Conservation (phyloP, 495 filamentous ascomycete species). For the Neurospora sp. region DNA sequence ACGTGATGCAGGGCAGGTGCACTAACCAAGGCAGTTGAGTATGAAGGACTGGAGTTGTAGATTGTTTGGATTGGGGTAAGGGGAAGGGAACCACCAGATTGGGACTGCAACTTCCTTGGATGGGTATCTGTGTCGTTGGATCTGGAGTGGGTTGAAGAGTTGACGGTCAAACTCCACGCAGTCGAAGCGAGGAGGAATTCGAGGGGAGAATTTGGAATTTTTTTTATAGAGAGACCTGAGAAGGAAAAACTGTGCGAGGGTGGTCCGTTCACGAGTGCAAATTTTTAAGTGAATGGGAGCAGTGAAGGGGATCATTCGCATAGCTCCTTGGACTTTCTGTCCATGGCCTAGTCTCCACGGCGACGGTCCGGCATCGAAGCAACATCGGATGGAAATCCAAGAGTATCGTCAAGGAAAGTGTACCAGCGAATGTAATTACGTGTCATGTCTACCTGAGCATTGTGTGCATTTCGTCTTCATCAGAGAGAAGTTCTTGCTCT, state of each 20-base stretch:
- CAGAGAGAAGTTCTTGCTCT: not conserved
- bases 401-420: fast-evolving
- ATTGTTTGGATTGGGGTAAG: not conserved
- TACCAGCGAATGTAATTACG: not conserved
- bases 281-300: fast-evolving
- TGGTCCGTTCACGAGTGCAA: not conserved
- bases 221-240: not conserved
- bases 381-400: not conserved
- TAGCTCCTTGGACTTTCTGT: not conserved
- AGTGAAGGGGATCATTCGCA: not conserved
- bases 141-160: not conserved
- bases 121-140: not conserved
- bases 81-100: not conserved
- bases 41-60: not conserved
- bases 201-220: not conserved
- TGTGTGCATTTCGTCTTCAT: not conserved
- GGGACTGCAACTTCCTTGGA: not conserved
- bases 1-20: not conserved
- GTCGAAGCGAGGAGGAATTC: not conserved
- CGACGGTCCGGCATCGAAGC: not conserved
- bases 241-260: not conserved
- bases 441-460: not conserved
- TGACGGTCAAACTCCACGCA: not conserved
- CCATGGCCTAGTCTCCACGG: not conserved
- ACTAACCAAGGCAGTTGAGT: not conserved